Percentiles rank a stretch among this genome's conserved stretches.
Evolutionary conservation across 2,329 filamentous ascomycete genomes (phyloP).

Genomic region (Arthrobotrys iridis): DNA sequence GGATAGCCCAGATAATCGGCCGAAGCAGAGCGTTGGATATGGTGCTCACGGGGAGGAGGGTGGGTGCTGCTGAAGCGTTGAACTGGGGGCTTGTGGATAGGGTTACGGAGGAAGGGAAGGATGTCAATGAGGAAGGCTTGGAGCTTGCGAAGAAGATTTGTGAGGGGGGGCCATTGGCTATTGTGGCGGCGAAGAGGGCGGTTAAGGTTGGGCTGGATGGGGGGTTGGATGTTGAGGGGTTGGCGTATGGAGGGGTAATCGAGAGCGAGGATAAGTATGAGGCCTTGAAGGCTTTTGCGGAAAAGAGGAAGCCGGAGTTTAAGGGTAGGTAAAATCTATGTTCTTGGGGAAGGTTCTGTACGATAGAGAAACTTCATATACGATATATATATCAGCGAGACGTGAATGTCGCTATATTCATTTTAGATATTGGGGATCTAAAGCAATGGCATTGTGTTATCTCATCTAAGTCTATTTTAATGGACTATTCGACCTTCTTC

Average conservation of each 20-base stretch:
- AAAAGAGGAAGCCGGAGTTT: constrained; percentile 77
- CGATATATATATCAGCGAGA: too few species aligned
- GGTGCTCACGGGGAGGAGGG: constrained; percentile 87
- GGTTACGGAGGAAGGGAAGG: constrained; percentile 70
- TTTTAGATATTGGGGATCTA: too few species aligned
- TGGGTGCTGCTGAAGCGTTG: constrained; percentile 85
- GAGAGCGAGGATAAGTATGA: constrained; percentile 86
- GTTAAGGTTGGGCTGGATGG: constrained; percentile 73
- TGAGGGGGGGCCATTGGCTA: constrained; percentile 84
- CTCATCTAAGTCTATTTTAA: background rate
- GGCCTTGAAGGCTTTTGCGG: constrained; percentile 83
- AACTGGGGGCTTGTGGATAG: constrained; percentile 89
- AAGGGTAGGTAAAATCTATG: constrained; percentile 64
- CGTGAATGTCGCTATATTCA: too few species aligned
- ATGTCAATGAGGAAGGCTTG: constrained; percentile 70
- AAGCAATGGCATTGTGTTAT: too few species aligned
- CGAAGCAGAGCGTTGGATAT: constrained; percentile 84
- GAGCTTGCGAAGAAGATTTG: constrained; percentile 84
- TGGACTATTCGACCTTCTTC: background rate
- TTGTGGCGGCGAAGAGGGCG: constrained; percentile 80
- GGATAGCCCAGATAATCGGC: constrained; percentile 84
- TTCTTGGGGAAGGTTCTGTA: constrained; percentile 14
- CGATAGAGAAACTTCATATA: constrained; percentile 15
- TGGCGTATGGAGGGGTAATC: constrained; percentile 83
- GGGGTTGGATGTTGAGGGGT: constrained; percentile 81